These are phyloP conservation scores for Coemansia sp. DNA, from an alignment of 192 early-diverging fungal genomes.

Conservation along the genomic window DNA sequence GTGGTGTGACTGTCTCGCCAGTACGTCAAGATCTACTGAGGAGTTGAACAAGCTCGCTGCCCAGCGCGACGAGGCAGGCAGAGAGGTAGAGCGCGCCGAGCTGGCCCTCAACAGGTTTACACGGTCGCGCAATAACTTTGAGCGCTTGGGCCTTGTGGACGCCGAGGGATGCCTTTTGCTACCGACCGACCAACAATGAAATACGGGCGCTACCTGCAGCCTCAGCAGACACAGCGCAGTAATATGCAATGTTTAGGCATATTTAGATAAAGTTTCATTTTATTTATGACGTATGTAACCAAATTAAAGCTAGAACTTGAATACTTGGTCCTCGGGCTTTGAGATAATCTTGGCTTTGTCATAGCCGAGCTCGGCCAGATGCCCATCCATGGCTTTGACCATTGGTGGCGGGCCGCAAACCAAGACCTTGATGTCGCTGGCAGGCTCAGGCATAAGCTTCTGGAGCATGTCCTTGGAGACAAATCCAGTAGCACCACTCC, in stretches of 20 bases:
- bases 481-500: slow-evolving; percentile 87
- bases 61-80: slow-evolving; percentile 25
- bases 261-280: background rate
- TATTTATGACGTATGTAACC: background rate
- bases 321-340: slow-evolving; percentile 84
- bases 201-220: background rate
- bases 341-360: slow-evolving; percentile 75
- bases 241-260: background rate
- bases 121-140: slow-evolving; percentile 25
- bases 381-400: slow-evolving; percentile 77
- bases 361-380: slow-evolving; percentile 76
- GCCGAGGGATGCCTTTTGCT: slow-evolving; percentile 25
- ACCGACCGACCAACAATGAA: slow-evolving; percentile 8
- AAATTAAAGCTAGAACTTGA: slow-evolving; percentile 73
- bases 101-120: slow-evolving; percentile 33
- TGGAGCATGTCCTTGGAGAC: slow-evolving; percentile 83
- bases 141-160: slow-evolving; percentile 30
- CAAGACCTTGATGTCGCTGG: slow-evolving; percentile 82
- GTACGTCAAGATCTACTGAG: background rate
- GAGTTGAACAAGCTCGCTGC: slow-evolving; percentile 7
- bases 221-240: background rate
- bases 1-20: slow-evolving; percentile 22
- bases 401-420: slow-evolving; percentile 93
- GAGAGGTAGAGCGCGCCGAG: slow-evolving; percentile 26
- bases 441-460: slow-evolving; percentile 70